Conservation (phyloP, 805 yeast species). For the Limtongia smithiae region DNA sequence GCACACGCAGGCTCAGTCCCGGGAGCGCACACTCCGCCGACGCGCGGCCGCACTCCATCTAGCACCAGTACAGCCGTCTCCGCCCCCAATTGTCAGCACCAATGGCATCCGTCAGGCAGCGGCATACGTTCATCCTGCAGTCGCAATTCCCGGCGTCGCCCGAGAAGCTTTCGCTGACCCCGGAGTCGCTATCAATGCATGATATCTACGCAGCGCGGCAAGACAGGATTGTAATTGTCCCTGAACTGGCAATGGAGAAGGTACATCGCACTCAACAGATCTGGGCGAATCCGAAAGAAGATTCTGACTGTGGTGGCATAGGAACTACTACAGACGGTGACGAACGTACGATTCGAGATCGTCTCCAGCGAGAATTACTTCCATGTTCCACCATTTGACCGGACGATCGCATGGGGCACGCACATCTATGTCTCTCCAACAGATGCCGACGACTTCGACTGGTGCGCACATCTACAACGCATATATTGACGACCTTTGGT, state of each 20-base stretch:
- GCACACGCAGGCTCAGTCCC: too few species aligned
- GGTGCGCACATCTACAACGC: too few species aligned
- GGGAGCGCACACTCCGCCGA: too few species aligned
- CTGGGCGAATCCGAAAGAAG: too few species aligned
- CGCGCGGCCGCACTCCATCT: too few species aligned
- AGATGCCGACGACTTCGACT: conserved; percentile 1
- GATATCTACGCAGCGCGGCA: conserved; percentile 25
- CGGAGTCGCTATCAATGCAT: conserved; percentile 9
- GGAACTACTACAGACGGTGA: conserved; percentile 8
- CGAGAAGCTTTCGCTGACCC: conserved; percentile 15
- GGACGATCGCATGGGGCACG: conserved; percentile 19
- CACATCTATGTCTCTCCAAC: conserved; percentile 19
- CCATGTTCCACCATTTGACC: conserved; percentile 24
- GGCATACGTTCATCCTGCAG: conserved; percentile 27
- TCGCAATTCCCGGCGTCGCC: conserved; percentile 19
- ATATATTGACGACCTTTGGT: too few species aligned
- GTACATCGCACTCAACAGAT: neutral
- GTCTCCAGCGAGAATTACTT: conserved; percentile 19
- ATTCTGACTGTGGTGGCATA: neutral
- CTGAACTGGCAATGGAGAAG: conserved; percentile 5
- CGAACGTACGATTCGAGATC: conserved; percentile 20
- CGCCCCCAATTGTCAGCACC: too few species aligned
- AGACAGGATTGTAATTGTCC: conserved; percentile 11
- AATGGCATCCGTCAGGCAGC: conserved; percentile 19
- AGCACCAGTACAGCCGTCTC: too few species aligned